Conservation (phyloP, 768 basidiomycete species). For the Royoungia palumana region DNA sequence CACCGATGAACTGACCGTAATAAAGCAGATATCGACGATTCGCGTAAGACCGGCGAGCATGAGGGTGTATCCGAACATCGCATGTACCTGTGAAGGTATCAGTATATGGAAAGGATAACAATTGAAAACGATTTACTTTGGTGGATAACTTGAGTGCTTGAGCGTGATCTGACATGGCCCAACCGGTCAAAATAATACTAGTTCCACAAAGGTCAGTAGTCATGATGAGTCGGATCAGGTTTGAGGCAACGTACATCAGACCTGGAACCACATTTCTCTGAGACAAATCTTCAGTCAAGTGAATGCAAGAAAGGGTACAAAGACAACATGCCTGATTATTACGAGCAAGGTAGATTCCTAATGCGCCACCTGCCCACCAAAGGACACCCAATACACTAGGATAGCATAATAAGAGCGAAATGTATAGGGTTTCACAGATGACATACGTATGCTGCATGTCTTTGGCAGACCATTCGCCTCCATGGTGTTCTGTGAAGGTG, state of each 20-base stretch:
- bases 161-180: conserved; percentile 89
- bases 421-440: not conserved
- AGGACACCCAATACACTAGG: conserved; percentile 50
- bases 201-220: not conserved
- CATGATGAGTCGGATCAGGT: not conserved
- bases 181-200: conserved; percentile 87
- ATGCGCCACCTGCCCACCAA: conserved; percentile 88
- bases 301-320: not conserved
- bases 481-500: conserved; percentile 90
- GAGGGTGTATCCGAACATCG: conserved; percentile 79
- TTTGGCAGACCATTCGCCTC: conserved; percentile 78
- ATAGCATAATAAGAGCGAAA: conserved; percentile 2
- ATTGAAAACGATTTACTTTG: conserved; percentile 42
- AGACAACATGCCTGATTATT: conserved; percentile 60
- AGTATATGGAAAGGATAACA: not conserved
- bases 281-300: not conserved
- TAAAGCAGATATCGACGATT: conserved; percentile 82
- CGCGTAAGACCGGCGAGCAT: conserved; percentile 80
- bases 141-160: conserved; percentile 85
- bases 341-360: conserved; percentile 80
- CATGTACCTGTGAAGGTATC: conserved; percentile 62
- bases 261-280: conserved; percentile 79
- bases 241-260: conserved; percentile 56
- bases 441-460: conserved; percentile 93
- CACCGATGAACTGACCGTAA: conserved; percentile 39